Evolutionary conservation across 768 basidiomycete genomes (phyloP), one percentile per base, ranked within the genome.

Genomic region (Serendipita indica): DNA sequence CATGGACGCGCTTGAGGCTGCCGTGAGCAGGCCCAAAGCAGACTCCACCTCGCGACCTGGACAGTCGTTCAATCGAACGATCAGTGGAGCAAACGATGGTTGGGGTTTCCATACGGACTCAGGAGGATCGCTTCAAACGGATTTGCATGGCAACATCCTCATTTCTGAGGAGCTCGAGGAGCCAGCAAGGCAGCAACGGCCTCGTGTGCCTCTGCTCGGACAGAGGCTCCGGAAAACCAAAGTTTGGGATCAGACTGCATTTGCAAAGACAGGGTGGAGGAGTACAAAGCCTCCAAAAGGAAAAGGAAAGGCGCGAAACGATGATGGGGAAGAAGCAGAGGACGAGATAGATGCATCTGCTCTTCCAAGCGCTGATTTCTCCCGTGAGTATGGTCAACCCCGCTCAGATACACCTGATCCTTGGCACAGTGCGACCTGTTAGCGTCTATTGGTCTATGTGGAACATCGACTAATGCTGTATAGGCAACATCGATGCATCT

Each of bases 161-260:
- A 27, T 41, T 28, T 30, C 60, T 22, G 52, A 27, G 20, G 57
- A 33, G 10, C 37, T 41, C 4, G n/a, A n/a, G n/a, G n/a, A n/a
- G n/a, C n/a, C n/a, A n/a, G n/a, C 22, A 60, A 18, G 20, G 54
- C 41, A 54, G 25, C 49, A 54, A 28, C 49, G n/a, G n/a, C n/a
- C n/a, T n/a, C n/a, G n/a, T n/a, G n/a, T 18, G 2, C 49, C 49
- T 5, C 22, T 30, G 32, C 81, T 80, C 60, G 79, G 79, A 6
- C 75, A 77, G 49, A 79, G 79, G 60, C 74, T 79, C 3, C 74
- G 74, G 18, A 82, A 85, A 68, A 80, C 77, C 0, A 97, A 94
- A 73, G 75, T 41, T 46, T 99, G 96, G 96, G 91, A 98, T 67
- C 83, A 89, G 22, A 89, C 92, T 0, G 81, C 74, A 12, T 94